Evolutionary conservation across 176 grass and related monocot species (phyloP).

Genomic region (Areca catechu): DNA sequence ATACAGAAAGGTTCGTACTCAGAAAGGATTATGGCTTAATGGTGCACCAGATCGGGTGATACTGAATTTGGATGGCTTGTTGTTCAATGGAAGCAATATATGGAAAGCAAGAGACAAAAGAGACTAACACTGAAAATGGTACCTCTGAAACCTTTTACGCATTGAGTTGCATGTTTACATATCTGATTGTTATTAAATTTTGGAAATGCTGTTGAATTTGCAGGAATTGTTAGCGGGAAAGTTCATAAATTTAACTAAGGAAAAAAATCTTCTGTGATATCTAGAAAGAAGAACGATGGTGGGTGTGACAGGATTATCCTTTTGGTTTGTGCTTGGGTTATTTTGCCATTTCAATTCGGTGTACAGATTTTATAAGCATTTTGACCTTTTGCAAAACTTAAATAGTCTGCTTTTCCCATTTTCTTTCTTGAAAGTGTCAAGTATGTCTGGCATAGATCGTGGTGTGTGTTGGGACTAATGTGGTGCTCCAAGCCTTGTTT

Average conservation of each 20-base stretch:
- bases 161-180: no score
- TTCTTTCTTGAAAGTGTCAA: no score
- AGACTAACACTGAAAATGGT: slow-evolving; percentile 5
- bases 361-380: no score
- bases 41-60: slow-evolving; percentile 29
- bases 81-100: slow-evolving; percentile 27
- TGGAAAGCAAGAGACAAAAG: not conserved
- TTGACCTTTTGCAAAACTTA: no score
- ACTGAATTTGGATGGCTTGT: slow-evolving; percentile 33
- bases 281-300: slow-evolving; percentile 27
- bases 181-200: no score
- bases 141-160: not conserved
- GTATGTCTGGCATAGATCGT: no score
- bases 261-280: slow-evolving; percentile 9
- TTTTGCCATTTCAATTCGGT: no score
- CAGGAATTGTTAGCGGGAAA: not conserved
- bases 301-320: not conserved
- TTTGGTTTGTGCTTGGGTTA: no score
- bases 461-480: no score
- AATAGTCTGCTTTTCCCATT: no score
- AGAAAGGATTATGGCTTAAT: slow-evolving; percentile 45
- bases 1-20: slow-evolving; percentile 34
- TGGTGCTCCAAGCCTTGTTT: no score
- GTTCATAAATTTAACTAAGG: slow-evolving; percentile 8
- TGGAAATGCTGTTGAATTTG: not conserved